These are phyloP conservation scores for Epichloe bromicola DNA, from an alignment of 2,329 filamentous ascomycete species.

Conservation along the genomic window DNA sequence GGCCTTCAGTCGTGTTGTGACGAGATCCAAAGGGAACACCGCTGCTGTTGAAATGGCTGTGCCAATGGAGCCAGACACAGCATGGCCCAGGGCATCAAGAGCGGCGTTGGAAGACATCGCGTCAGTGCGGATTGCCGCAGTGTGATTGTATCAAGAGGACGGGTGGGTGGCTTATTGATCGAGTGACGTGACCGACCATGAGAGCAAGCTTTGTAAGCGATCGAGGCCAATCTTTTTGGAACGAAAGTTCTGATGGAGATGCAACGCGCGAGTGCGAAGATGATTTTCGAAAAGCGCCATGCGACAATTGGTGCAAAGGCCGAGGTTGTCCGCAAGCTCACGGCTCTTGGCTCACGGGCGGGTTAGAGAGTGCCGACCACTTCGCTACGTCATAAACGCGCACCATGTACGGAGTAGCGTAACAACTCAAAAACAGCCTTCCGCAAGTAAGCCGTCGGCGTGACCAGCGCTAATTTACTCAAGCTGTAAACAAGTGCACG, in stretches of 20 bases:
- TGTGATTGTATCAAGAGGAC: not conserved
- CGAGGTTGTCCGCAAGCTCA: not conserved
- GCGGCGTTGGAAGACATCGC: conserved; percentile 20
- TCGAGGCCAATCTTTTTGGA: too few relatives aligned
- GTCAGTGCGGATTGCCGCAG: not conserved
- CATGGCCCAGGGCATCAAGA: conserved; percentile 69
- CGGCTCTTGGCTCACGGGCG: not conserved
- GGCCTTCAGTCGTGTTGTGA: conserved; percentile 71
- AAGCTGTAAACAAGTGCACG: too few relatives aligned
- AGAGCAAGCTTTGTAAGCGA: too few relatives aligned
- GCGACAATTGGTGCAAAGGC: not conserved
- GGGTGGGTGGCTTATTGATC: too few relatives aligned
- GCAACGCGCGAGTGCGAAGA: not conserved
- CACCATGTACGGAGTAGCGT: too few relatives aligned
- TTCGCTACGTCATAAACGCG: not conserved
- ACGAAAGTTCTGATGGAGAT: not conserved
- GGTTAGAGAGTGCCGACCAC: too few relatives aligned
- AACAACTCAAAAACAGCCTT: too few relatives aligned
- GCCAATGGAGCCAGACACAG: conserved; percentile 64
- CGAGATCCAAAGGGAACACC: conserved; percentile 70
- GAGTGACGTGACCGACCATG: too few relatives aligned
- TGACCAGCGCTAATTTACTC: too few relatives aligned
- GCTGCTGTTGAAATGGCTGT: conserved; percentile 66
- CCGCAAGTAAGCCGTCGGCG: too few relatives aligned
- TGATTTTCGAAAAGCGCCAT: not conserved